Conservation (phyloP, 176 grass and related monocot genomes). For the Aegilops tauschii region DNA sequence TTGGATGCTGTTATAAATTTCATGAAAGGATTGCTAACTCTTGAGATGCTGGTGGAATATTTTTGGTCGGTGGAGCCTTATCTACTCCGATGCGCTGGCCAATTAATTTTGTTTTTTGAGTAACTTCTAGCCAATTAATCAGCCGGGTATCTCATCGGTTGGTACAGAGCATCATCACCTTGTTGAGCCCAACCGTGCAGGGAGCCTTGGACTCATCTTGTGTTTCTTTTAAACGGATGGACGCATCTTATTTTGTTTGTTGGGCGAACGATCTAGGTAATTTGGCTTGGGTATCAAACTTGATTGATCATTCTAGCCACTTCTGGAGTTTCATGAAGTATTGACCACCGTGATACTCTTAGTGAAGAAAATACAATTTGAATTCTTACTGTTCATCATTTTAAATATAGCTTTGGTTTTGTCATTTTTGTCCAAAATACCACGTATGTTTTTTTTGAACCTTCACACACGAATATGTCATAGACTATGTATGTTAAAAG, state of each 20-base stretch:
- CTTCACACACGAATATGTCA: too few relatives aligned
- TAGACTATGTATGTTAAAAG: too few relatives aligned
- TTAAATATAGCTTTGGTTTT: too few relatives aligned
- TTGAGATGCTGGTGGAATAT: not conserved
- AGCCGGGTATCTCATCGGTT: not conserved
- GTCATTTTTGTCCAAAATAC: too few relatives aligned
- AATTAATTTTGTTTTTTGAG: not conserved
- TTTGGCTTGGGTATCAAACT: too few relatives aligned
- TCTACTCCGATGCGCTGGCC: not conserved
- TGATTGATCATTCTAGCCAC: too few relatives aligned
- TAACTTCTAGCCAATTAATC: not conserved
- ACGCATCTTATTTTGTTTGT: not conserved
- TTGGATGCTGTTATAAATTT: not conserved
- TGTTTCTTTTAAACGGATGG: too few relatives aligned
- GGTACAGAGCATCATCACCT: conserved; percentile 18
- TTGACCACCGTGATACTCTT: too few relatives aligned
- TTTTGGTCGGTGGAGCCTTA: conserved; percentile 12
- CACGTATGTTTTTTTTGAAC: too few relatives aligned
- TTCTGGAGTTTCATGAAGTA: too few relatives aligned
- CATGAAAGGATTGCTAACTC: not conserved
- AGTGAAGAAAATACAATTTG: too few relatives aligned
- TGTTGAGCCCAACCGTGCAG: not conserved
- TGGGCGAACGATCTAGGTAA: not conserved
- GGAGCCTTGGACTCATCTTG: not conserved
- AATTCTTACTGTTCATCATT: too few relatives aligned